These are phyloP conservation scores for Centaurea solstitialis DNA, from an alignment of 129 eudicot species.

Conservation along the genomic window DNA sequence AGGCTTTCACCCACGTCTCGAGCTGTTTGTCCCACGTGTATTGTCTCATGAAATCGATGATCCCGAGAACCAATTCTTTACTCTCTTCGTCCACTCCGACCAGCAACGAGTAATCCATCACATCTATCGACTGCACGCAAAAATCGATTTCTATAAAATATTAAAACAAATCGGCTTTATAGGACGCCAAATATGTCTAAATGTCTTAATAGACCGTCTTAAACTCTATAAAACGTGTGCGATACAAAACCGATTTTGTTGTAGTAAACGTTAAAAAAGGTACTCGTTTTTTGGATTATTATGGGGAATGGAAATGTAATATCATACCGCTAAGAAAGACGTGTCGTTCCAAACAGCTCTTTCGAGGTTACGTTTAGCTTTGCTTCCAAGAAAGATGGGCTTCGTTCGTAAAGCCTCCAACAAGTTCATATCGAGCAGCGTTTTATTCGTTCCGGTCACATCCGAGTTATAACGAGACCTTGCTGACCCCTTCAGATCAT, in stretches of 20 bases:
- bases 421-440: slow-evolving; percentile 80
- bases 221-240: background rate
- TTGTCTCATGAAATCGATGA: slow-evolving; percentile 96
- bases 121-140: slow-evolving; percentile 71
- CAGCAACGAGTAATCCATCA: slow-evolving; percentile 94
- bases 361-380: slow-evolving; percentile 81
- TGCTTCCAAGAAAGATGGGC: slow-evolving; percentile 92
- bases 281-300: background rate
- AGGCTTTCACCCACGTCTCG: slow-evolving; percentile 98
- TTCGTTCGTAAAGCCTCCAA: slow-evolving; percentile 77
- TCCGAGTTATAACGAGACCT: slow-evolving; percentile 89
- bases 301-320: background rate
- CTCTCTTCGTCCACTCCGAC: slow-evolving; percentile 89
- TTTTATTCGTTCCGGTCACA: slow-evolving; percentile 61
- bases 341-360: slow-evolving; percentile 99
- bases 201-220: background rate
- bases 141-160: background rate
- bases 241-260: background rate
- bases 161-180: background rate
- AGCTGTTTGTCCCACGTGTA: slow-evolving; percentile 99
- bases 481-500: slow-evolving; percentile 90
- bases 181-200: too few relatives aligned
- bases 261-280: background rate
- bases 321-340: slow-evolving; percentile 80
- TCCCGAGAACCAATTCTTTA: slow-evolving; percentile 85